Evolutionary conservation across 805 yeast genomes (phyloP), one percentile per base, ranked within the genome.

Genomic region (Wickerhamomyces sydowiorum): DNA sequence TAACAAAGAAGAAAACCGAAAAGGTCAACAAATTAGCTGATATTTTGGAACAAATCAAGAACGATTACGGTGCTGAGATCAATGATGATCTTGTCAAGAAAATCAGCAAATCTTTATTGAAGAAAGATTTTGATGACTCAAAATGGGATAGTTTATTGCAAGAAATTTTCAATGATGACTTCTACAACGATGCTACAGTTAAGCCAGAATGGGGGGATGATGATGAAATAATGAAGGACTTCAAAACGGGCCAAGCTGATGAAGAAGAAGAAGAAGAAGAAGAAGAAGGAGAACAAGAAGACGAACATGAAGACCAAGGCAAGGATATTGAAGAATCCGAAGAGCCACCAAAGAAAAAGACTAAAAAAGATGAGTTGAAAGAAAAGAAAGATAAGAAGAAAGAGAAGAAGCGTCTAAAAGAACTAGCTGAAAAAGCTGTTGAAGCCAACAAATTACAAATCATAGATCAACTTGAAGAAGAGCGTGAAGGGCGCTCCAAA

Each of bases 71-170:
- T 41, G 62, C 66, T 20, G 69, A 67, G 7, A 57, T 69, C 10
- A 84, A 82, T 46, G 82, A 77, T 31, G 67, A 71, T 1, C 74
- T 81, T 46, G 72, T 78, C 33, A 70, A 69, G 39, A 86, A 82
- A 23, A 78, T 90, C 54, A 87, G 90, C 13, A 83, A 82, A 41
- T 74, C 82, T 36, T 73, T 91, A 51, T 66, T 93, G 47, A 85
- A 86, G 33, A 95, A 85, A 39, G 98, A 93, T 57, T 93, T 87
- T 60, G 88, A 86, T 51, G 88, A 84, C 54, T 76, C 82, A 22
- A 95, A 87, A 47, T 93, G 98, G 98, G 98, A 93, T 61, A 67
- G 63, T 43, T 80, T 86, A 47, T 80, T 93, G 82, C 78, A 83
- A 37, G 84, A 85, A 57, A 77, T 91, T 25, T 93, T 93, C 60